Evolutionary conservation across 305 asterid genomes (phyloP).

Genomic region (Nicotiana rustica): DNA sequence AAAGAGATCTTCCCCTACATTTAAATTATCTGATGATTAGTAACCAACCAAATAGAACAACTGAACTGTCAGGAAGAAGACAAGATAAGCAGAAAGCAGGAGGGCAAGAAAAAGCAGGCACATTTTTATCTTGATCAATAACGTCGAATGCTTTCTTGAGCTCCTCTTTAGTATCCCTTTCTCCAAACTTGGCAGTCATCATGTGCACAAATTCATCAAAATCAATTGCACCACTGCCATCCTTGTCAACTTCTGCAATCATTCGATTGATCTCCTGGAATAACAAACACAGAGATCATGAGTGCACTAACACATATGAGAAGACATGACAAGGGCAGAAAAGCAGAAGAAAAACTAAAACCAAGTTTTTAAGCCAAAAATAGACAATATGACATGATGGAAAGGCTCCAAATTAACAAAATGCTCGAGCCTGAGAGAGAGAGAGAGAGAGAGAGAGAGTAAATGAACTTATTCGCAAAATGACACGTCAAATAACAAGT

Average conservation of each 20-base stretch:
- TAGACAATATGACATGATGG: not conserved
- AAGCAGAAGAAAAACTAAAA: not conserved
- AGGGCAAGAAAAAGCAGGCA: conserved; percentile 39
- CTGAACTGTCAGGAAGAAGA: conserved; percentile 34
- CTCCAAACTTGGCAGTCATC: conserved; percentile 97
- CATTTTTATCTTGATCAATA: conserved; percentile 94
- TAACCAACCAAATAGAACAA: conserved; percentile 37
- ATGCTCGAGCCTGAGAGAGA: no score
- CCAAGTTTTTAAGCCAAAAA: not conserved
- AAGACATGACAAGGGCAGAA: conserved; percentile 18
- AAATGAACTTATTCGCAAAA: conserved; percentile 12
- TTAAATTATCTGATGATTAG: conserved; percentile 37
- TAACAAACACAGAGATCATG: conserved; percentile 38
- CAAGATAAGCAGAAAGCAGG: conserved; percentile 25
- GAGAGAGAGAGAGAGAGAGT: no score
- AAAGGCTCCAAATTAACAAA: conserved; percentile 10
- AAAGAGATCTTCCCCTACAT: conserved; percentile 86
- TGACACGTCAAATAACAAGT: conserved; percentile 3
- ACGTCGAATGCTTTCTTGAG: conserved; percentile 88
- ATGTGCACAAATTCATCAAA: conserved; percentile 87
- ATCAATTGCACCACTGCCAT: conserved; percentile 93
- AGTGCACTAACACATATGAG: conserved; percentile 24
- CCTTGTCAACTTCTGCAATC: conserved; percentile 96
- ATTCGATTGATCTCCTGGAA: conserved; percentile 80
- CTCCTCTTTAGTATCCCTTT: conserved; percentile 90